Base-by-base conservation (phyloP, 2,329 filamentous ascomycete species). In the Pseudopithomyces maydicus region DNA sequence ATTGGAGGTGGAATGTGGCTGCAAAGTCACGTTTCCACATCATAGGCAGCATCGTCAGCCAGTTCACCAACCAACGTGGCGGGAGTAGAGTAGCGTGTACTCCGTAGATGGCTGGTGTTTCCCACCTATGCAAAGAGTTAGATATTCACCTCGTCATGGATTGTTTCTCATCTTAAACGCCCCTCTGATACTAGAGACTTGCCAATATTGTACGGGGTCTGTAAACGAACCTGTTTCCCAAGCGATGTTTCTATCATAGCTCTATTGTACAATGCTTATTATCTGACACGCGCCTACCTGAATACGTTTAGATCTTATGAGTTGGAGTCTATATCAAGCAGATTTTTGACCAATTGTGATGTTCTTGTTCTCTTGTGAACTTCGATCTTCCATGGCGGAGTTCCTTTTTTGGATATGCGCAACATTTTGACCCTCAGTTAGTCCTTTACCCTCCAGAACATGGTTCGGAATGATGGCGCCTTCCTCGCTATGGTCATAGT, bases 381-480 rank as follows among this genome's bases (percentile, higher is more conserved):
- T 51, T 26, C 45, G 29, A 36, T 57, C 35, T 29, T 23, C 36
- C 20, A 46, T 32, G 17, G 26, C 15, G 32, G 54, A 49, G 15
- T 48, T 38, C 23, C 7, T 47, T 14, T 54, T 44, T 19, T 36
- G 38, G 17, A 66, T 61, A 32, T 61, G 53, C 22, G 55, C 56
- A 20, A 48, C 35, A 45, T 60, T 51, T 19, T 66, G 65, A 0
- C 59, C 62, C 17, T 60, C 56, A 12, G 64, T 66, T 6, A 70
- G 45, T 1, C 63, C 62, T 20, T 58, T 57, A 12, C 62, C 62
- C 23, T 71, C 55, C 35, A 70, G 29, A 6, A 72, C 56, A 49
- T 71, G 69, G 33, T 72, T 70, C 15, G 69, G 69, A 15, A 72
- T 36, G 3, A 71, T 57, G 2, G 62, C 68, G 1, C 69, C 69